Base-by-base conservation (phyloP, 176 grass and related monocot genomes). In the Tuctoria greenei region DNA sequence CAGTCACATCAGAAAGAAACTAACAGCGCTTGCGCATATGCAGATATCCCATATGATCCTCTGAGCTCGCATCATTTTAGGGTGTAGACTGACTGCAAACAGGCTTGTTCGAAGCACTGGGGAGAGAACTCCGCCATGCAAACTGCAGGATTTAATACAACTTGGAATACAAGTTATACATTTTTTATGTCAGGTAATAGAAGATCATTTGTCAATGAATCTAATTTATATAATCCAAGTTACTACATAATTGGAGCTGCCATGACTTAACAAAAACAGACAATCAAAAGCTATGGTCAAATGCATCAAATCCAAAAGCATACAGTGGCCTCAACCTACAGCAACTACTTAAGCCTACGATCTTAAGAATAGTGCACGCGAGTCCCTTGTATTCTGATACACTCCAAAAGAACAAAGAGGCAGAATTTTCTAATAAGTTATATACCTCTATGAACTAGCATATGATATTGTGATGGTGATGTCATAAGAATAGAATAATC, bases 401-500 rank as follows among this genome's bases (percentile, higher is more conserved):
- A 66, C 49, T 41, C 17, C 5, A 12, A 72, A 66, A 21, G 10
- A 71, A 45, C 21, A 2, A 77, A 40, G 51, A 60, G 28, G 57
- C 36, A 60, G 27, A 58, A 13, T 86, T 70, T 26, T 66, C 25
- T 44, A 28, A 64, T 3, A 16, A 56, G 37, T n/a, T 45, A 66
- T 24, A 20, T 12, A 56, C 58, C 11, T 40, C 46, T 34, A 47
- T 18, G 68, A 27, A 45, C 26, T 37, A 86, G 50, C 16, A 56
- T 86, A 56, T 42, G 42, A 67, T 66, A 4, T 60, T 73, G 12
- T 61, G 73, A 78, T 28, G 13, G 20, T 79, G 74, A 83, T 61
- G 37, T 67, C 42, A 51, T 87, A 73, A 87, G 62, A 77, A 78
- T 43, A 73, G 69, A 82, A 67, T 61, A 50, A 27, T 61, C 23